Conservation (phyloP, 257 asterid species). For the Verbena officinalis region DNA sequence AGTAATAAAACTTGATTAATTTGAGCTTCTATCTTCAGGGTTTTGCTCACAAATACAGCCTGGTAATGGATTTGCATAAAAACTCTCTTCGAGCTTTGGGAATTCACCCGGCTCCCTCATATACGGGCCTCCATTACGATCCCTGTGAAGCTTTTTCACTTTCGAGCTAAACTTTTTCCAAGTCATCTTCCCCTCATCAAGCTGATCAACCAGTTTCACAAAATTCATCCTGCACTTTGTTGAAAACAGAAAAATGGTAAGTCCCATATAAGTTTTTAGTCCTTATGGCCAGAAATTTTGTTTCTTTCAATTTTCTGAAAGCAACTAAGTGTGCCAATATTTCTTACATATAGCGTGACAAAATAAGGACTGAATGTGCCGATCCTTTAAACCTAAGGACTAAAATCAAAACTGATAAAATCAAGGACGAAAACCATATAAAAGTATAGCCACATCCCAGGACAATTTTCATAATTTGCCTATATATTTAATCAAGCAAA, state of each 20-base stretch:
- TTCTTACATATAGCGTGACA: no score
- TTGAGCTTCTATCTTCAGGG: conserved; percentile 37
- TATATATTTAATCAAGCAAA: conserved; percentile 2
- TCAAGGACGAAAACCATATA: no score
- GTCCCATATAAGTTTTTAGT: neutral
- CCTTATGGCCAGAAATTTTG: no score
- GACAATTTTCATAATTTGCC: no score
- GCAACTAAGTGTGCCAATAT: no score
- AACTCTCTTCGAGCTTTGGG: conserved; percentile 94
- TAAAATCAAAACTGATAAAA: no score
- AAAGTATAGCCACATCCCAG: no score
- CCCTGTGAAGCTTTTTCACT: conserved; percentile 72
- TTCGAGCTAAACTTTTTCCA: conserved; percentile 86
- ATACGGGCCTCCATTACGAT: conserved; percentile 83
- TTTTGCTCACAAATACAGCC: conserved; percentile 83
- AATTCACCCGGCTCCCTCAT: conserved; percentile 80
- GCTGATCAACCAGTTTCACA: conserved; percentile 79
- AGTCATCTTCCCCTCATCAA: conserved; percentile 66
- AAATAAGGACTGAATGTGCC: no score
- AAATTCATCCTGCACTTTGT: conserved; percentile 66
- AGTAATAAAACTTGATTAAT: conserved; percentile 24
- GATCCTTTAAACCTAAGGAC: no score
- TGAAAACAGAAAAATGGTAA: conserved; percentile 18
- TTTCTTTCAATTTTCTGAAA: no score
- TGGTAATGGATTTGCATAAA: conserved; percentile 89